Conservation (phyloP, 495 filamentous ascomycete genomes). For the Penicillium soppii region DNA sequence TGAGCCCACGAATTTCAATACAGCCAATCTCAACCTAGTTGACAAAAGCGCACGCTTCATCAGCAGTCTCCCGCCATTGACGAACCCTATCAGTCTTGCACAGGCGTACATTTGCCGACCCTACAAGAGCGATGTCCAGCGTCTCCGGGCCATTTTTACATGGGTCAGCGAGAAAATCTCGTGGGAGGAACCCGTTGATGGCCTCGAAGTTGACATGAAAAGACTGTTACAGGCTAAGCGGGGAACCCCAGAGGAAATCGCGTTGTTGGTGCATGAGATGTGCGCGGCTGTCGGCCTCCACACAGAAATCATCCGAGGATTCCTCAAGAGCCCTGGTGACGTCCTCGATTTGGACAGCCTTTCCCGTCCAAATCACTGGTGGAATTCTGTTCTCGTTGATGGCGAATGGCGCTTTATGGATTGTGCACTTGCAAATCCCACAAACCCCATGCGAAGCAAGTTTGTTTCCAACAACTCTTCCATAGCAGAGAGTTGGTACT, state of each 20-base stretch:
- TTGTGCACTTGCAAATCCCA: constrained; percentile 86
- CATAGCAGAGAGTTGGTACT: constrained; percentile 84
- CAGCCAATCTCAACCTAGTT: constrained; percentile 77
- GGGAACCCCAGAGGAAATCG: constrained; percentile 88
- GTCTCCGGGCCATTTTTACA: constrained; percentile 89
- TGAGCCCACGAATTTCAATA: constrained; percentile 80
- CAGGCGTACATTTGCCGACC: constrained; percentile 93
- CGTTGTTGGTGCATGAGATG: constrained; percentile 88
- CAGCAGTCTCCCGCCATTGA: constrained; percentile 83
- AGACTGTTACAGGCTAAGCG: constrained; percentile 80
- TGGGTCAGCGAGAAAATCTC: constrained; percentile 93
- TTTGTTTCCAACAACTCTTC: constrained; percentile 72
- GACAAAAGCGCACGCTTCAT: constrained; percentile 96
- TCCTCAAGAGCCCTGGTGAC: constrained; percentile 88
- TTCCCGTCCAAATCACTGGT: constrained; percentile 91
- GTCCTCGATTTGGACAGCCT: constrained; percentile 68
- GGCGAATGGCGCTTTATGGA: constrained; percentile 97
- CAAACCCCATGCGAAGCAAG: constrained; percentile 72
- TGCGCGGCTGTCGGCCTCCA: constrained; percentile 86
- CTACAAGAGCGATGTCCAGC: constrained; percentile 91
- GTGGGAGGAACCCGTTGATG: constrained; percentile 95
- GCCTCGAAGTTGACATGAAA: constrained; percentile 69
- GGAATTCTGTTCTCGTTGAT: constrained; percentile 94
- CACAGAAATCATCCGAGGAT: constrained; percentile 80
- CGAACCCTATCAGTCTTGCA: constrained; percentile 78